Base-by-base conservation (phyloP, 306 rosid species). In the Prunus davidiana region DNA sequence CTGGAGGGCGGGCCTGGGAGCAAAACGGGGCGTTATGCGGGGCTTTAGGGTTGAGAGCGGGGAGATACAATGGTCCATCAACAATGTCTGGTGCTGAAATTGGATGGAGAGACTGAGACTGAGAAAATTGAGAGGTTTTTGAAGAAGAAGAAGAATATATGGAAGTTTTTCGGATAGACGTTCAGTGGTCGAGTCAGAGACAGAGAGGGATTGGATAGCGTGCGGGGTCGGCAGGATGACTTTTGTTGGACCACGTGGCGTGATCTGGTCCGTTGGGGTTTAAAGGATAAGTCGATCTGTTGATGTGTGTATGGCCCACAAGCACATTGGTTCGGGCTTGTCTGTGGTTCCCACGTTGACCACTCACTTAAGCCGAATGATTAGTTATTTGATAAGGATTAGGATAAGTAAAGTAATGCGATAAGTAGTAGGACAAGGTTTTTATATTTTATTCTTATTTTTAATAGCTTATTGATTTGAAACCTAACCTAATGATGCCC, bases 41-140 rank as follows among this genome's bases (percentile, higher is more conserved):
- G 57, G 75, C 47, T 58, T 79, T 3, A 50, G 50, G 61, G 74
- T 25, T 20, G 76, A 66, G n/a, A 72, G 57, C 2, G 71, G 72
- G 38, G 84, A 34, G 74, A 87, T 78, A 57, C 86, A 82, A 71
- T 55, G 57, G 75, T 87, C 91, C 91, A 87, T 87, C 71, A 83
- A 67, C 67, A 80, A 73, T 30, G 75, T 13, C 47, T 73, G 65
- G 38, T 6, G 6, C 8, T 47, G 25, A 10, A 41, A 41, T 3
- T 3, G 70, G 16, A 0, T 12, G n/a, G 11, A 5, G 56, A 15
- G 57, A 14, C 51, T 20, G 49, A 22, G 55, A 32, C 25, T 64
- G 27, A 16, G 16, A 64, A 11, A 2, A 15, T 11, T 19, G 19
- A 51, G 43, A n/a, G n/a, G 16, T 27, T 69, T 25, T 4, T 22